Base-by-base conservation (phyloP, 2,329 filamentous ascomycete species). In the Penicillium sp. region DNA sequence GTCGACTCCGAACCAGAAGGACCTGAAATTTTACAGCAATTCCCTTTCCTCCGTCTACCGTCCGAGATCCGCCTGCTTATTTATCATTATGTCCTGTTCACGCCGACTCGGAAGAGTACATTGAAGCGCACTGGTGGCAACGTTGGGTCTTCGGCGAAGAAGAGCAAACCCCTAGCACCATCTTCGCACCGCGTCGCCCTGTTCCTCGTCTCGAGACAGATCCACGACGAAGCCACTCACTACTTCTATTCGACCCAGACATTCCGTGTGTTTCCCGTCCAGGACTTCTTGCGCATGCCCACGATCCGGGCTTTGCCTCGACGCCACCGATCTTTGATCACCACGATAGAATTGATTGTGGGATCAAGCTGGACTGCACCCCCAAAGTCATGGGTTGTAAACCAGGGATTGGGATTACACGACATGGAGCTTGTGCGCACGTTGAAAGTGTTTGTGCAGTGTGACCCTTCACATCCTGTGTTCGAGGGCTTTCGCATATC, bases 361-460 rank as follows among this genome's bases (percentile, higher is more conserved):
- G 80, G 80, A 0, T 78, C 77, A 3, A 79, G 78, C 48, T 83
- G 80, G 77, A 78, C 72, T 3, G 70, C 70, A 34, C 78, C 79
- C 22, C 80, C 80, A 13, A 69, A 69, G 44, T 72, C 72, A 47
- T 82, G 80, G 75, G 72, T 71, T 17, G 73, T 78, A 15, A 72
- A 74, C 42, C 64, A 69, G 13, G 58, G 68, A 1, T 67, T 82
- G 7, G 77, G 79, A 0, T 60, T 82, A 32, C 61, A 64, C 3
- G 73, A 78, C 35, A 73, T 75, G 65, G 66, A 56, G 13, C 70
- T 69, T 35, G 63, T 78, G 7, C 69, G 73, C 39, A 69, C 67
- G 4, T 60, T 83, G 41, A 77, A 75, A 53, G 68, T 83, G 7
- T 81, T 82, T 53, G 71, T 82, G 8, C 76, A 81, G 57, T 71